Evolutionary conservation across 2,329 filamentous ascomycete species (phyloP).

Genomic region (Colletotrichum lini): DNA sequence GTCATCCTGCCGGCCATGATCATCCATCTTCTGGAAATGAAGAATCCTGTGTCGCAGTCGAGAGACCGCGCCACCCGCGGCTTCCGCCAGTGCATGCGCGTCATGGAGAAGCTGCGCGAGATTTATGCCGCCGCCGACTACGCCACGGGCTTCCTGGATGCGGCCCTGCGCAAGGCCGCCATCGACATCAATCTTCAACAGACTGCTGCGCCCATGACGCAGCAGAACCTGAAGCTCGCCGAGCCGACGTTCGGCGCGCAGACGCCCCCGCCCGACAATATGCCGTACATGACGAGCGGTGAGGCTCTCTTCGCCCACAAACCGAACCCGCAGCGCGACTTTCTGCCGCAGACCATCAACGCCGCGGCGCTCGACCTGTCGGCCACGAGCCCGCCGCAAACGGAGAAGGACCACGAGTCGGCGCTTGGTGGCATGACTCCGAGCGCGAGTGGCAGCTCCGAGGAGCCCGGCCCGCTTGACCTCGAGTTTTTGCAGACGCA

Average conservation of each 20-base stretch:
- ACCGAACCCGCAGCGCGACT: constrained; percentile 38
- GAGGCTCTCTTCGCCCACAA: constrained; percentile 53
- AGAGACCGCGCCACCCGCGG: constrained; percentile 82
- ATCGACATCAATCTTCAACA: constrained; percentile 71
- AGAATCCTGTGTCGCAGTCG: constrained; percentile 80
- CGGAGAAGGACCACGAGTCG: constrained; percentile 57
- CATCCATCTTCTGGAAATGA: constrained; percentile 93
- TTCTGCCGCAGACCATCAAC: constrained; percentile 56
- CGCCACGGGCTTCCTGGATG: constrained; percentile 94
- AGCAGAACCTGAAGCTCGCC: constrained; percentile 47
- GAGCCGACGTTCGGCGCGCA: constrained; percentile 57
- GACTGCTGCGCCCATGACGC: constrained; percentile 53
- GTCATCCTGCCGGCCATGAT: constrained; percentile 94
- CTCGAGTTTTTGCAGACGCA: constrained; percentile 63
- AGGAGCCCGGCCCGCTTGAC: constrained; percentile 58
- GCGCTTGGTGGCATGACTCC: constrained; percentile 58
- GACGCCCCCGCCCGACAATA: constrained; percentile 69
- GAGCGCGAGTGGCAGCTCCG: constrained; percentile 61
- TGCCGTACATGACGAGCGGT: constrained; percentile 59
- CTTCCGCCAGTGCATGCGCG: constrained; percentile 93
- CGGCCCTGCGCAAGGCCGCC: constrained; percentile 88
- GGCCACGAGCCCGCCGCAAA: constrained; percentile 61
- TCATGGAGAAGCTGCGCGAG: constrained; percentile 88
- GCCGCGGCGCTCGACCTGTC: constrained; percentile 53
- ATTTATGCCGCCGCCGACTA: constrained; percentile 96